A percentile compares a stretch with the other conserved stretches of the same genome.
Conservation (phyloP, 768 basidiomycete species). For the Dictyophora rubrovolvata region DNA sequence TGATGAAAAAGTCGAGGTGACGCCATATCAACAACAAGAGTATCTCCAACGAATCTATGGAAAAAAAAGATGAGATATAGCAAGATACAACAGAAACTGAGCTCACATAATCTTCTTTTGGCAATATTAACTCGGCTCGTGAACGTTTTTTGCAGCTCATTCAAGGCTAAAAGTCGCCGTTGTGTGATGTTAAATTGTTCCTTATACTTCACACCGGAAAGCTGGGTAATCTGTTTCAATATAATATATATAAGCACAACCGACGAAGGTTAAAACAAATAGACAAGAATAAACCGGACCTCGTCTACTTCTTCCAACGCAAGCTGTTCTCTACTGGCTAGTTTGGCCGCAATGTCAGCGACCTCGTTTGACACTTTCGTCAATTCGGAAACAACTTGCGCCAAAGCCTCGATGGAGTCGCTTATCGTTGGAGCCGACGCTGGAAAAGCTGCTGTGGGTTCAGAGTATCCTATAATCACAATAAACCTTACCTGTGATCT, state of each 20-base stretch:
- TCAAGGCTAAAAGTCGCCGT: constrained; percentile 54
- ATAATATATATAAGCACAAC: not conserved
- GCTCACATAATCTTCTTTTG: constrained; percentile 2
- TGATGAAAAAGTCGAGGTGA: constrained; percentile 52
- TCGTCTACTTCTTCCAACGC: constrained; percentile 62
- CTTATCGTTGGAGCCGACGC: constrained; percentile 71
- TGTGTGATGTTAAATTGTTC: constrained; percentile 61
- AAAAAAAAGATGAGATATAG: not conserved
- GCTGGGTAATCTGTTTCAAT: constrained; percentile 10
- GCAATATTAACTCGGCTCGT: not conserved
- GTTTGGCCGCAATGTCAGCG: constrained; percentile 54
- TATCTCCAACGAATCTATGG: constrained; percentile 63
- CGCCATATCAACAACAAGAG: constrained; percentile 71
- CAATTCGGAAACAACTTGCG: constrained; percentile 53
- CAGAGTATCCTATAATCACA: not conserved
- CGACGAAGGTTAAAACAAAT: not conserved
- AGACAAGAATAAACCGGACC: constrained; percentile 26
- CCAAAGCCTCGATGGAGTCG: constrained; percentile 59
- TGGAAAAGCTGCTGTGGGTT: constrained; percentile 17
- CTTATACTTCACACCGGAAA: constrained; percentile 38
- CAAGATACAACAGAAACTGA: not conserved
- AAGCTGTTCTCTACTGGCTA: constrained; percentile 63
- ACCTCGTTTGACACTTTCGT: constrained; percentile 54
- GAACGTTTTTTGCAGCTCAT: constrained; percentile 41
- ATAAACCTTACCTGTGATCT: constrained; percentile 29